These are phyloP conservation scores for Cucumis melo DNA, from an alignment of 306 rosid species.

Conservation along the genomic window DNA sequence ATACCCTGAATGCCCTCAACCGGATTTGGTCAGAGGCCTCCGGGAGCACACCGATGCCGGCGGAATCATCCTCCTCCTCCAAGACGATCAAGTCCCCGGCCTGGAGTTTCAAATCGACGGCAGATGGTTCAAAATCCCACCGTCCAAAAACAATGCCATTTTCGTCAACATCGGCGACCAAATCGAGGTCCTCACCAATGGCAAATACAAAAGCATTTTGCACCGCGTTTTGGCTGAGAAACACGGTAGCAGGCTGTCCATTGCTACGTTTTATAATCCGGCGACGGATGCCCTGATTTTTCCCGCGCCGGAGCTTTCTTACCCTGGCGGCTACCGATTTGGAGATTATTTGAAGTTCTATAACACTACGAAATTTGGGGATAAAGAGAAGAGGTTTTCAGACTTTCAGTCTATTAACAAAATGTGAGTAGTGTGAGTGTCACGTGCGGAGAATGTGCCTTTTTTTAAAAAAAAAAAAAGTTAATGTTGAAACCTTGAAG, in stretches of 20 bases:
- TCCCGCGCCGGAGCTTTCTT: slow-evolving; percentile 46
- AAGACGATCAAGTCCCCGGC: slow-evolving; percentile 79
- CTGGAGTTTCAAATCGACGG: slow-evolving; percentile 62
- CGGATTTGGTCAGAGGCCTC: slow-evolving; percentile 62
- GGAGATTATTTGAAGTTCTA: slow-evolving; percentile 66
- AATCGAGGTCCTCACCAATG: slow-evolving; percentile 54
- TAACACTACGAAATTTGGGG: slow-evolving; percentile 57
- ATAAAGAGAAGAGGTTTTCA: slow-evolving; percentile 45
- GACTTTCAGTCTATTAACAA: slow-evolving; percentile 35
- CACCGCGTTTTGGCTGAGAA: slow-evolving; percentile 71
- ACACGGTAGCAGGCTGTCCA: slow-evolving; percentile 58
- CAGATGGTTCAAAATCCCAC: slow-evolving; percentile 75
- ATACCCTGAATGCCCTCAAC: slow-evolving; percentile 56
- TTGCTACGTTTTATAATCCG: slow-evolving; percentile 78
- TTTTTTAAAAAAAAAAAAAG: too few relatives aligned
- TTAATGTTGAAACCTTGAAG: too few relatives aligned
- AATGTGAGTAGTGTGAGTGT: slow-evolving; percentile 12
- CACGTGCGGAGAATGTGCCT: neutral
- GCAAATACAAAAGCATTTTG: slow-evolving; percentile 41
- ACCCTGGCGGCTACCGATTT: slow-evolving; percentile 40
- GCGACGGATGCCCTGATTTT: slow-evolving; percentile 51
- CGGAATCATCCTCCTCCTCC: slow-evolving; percentile 79
- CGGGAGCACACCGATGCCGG: slow-evolving; percentile 95
- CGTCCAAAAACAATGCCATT: slow-evolving; percentile 61
- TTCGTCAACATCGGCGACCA: slow-evolving; percentile 91